Evolutionary conservation across 2,329 filamentous ascomycete species (phyloP), one percentile per base, ranked within the genome.

Genomic region (Graphilbum sp.): DNA sequence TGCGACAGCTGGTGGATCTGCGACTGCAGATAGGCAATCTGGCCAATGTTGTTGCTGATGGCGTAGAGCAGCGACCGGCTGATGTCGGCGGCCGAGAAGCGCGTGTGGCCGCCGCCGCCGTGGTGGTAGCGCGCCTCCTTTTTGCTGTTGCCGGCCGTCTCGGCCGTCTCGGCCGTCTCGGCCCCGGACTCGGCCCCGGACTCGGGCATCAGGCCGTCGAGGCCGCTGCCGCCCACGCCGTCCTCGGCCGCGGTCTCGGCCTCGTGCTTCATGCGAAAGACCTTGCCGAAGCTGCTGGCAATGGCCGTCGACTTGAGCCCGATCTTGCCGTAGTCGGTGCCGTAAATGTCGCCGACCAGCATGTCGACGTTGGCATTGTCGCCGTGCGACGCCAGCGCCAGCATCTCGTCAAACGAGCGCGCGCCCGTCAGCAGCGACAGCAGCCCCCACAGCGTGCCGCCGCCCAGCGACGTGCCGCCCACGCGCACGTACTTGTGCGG

Each of bases 281-380:
- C 88, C 54, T 96, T 96, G 41, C 90, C 90, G 54, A 98, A 96
- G 1, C 84, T 93, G 49, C 82, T 92, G 5, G 90, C 90, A 50
- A 98, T 98, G 10, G 90, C 88, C 5, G 79, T 92, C 58, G 82
- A 88, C 63, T 95, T 96, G 35, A 98, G 67, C 0, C 90, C 90
- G 42, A 98, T 96, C 60, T 95, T 95, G 55, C 76, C 79, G 53
- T 98, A 98, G 48, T 92, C 88, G 45, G 82, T 82, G 41, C 90
- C 90, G 58, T 98, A 98, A 37, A 98, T 98, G 56, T 98, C 90
- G 17, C 90, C 90, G 0, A 98, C 90, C 16, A 98, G 67, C 78
- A 98, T 87, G 54, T 98, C 90, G 10, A 98, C 90, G 21, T 81
- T 79, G 29, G 79, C 70, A 52, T 98, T 98, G 60, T 98, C 90